Conservation (phyloP, 2,329 filamentous ascomycete genomes). For the Aspergillus phoenicis region DNA sequence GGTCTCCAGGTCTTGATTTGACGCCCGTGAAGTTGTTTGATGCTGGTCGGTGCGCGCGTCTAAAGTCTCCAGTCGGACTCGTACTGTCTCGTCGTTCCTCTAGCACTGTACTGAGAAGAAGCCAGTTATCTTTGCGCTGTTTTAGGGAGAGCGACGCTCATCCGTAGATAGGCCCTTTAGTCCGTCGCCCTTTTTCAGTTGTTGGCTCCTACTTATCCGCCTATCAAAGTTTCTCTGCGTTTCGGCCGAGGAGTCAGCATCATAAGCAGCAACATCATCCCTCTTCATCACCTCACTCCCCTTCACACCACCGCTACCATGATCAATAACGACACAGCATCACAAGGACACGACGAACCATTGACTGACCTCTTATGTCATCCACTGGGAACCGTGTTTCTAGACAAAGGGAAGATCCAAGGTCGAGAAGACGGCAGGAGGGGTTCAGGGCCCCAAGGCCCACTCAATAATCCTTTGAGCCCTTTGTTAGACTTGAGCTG, state of each 20-base stretch:
- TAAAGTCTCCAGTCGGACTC: slow-evolving; percentile 34
- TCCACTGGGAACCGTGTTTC: slow-evolving; percentile 20
- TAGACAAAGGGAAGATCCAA: slow-evolving; percentile 18
- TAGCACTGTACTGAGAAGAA: slow-evolving; percentile 1
- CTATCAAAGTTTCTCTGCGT: neutral
- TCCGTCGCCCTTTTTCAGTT: neutral
- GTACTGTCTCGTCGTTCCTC: neutral
- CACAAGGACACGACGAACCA: slow-evolving; percentile 16
- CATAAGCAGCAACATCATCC: neutral
- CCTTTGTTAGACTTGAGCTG: slow-evolving; percentile 8
- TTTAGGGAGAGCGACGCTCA: slow-evolving; percentile 10
- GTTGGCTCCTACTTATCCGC: neutral
- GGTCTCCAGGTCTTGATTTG: slow-evolving; percentile 24
- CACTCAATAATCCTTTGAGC: slow-evolving; percentile 16
- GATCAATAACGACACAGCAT: slow-evolving; percentile 3
- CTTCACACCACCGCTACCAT: neutral
- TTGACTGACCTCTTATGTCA: slow-evolving; percentile 16
- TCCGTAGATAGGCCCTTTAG: slow-evolving; percentile 18
- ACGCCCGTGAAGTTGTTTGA: slow-evolving; percentile 27
- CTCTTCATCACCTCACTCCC: neutral
- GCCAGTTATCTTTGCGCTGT: neutral
- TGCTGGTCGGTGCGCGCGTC: slow-evolving; percentile 26
- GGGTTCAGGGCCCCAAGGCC: slow-evolving; percentile 17
- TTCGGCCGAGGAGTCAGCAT: slow-evolving; percentile 1
- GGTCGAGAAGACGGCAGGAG: slow-evolving; percentile 13